Evolutionary conservation across 345 rosid species (phyloP), one percentile per base, ranked within the genome.

Genomic region (Syzygium grande): DNA sequence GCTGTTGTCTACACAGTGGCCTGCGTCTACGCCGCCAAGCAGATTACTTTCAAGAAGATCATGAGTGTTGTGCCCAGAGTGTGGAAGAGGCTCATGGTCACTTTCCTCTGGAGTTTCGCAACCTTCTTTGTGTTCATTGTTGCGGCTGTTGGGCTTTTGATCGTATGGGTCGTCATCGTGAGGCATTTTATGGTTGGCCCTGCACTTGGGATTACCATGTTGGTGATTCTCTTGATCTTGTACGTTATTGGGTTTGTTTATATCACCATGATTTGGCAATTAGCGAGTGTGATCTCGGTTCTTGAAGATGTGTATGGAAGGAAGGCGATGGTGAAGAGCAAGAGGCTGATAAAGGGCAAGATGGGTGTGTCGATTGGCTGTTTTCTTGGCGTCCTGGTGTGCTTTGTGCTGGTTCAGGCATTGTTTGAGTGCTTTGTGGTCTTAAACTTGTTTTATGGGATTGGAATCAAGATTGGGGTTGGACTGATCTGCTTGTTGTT

Each of bases 271-370:
- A 56, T 91, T 3, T 94, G 92, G 93, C 91, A 92, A 52, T 43
- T 94, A 84, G 95, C 93, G 0, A 88, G 89, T 29, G 95, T 94
- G 23, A 91, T 93, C 46, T 93, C 95, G 2, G 94, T 93, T 4
- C 41, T 94, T 84, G 95, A 93, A 87, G 94, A 92, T 21, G 87
- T 78, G 9, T 63, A 86, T 13, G 96, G 96, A 7, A 29, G 91
- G 27, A 87, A 89, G 51, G 96, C 95, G 16, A 89, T 92, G 92
- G 63, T 12, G 30, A 93, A 89, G 88, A 88, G 92, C 87, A 91
- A 85, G 30, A 77, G 78, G 0, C 55, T 94, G 83, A 88, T 92
- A 1, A 91, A 89, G 83, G 94, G 95, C 25, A 94, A 94, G 87
- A 87, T 87, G 85, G 88, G 90, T 52, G 17, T 89, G 6, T 87